Evolutionary conservation across 148 eudicot species (phyloP).

Genomic region (Fagopyrum tataricum): DNA sequence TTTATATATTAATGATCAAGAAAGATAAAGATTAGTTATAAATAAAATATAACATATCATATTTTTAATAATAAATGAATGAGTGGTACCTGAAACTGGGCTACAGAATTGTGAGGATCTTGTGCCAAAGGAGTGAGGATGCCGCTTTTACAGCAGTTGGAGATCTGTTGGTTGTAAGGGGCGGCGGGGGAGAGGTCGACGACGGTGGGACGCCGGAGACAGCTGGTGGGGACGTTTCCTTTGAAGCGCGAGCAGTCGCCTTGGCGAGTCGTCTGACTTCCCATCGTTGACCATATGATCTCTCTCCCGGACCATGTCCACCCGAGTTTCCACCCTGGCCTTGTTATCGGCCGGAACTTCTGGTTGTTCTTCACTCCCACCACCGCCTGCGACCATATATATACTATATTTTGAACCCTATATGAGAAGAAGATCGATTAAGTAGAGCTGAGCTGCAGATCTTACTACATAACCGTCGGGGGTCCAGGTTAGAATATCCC

Average conservation of each 20-base stretch:
- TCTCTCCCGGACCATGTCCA: constrained; percentile 97
- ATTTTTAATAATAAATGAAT: too few relatives aligned
- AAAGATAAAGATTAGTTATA: too few relatives aligned
- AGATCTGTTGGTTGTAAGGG: constrained; percentile 75
- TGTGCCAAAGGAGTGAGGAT: constrained; percentile 74
- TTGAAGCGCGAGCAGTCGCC: constrained; percentile 96
- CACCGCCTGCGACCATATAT: constrained; percentile 37
- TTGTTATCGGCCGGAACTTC: constrained; percentile 66
- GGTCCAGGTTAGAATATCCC: constrained; percentile 91
- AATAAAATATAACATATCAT: too few relatives aligned
- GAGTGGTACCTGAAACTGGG: constrained; percentile 74
- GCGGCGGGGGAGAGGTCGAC: constrained; percentile 75
- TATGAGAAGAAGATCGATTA: too few relatives aligned
- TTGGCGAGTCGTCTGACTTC: constrained; percentile 80
- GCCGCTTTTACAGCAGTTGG: constrained; percentile 82
- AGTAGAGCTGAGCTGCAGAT: too few relatives aligned
- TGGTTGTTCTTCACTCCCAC: constrained; percentile 86
- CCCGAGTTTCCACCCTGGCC: constrained; percentile 82
- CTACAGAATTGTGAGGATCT: constrained; percentile 49
- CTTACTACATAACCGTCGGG: constrained; percentile 76
- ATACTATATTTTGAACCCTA: too few relatives aligned
- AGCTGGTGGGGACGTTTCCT: constrained; percentile 73
- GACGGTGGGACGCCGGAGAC: constrained; percentile 64
- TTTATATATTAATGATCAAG: too few relatives aligned
- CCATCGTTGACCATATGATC: constrained; percentile 85